Conservation (phyloP, 2,329 filamentous ascomycete genomes). For the Claviceps sp. region DNA sequence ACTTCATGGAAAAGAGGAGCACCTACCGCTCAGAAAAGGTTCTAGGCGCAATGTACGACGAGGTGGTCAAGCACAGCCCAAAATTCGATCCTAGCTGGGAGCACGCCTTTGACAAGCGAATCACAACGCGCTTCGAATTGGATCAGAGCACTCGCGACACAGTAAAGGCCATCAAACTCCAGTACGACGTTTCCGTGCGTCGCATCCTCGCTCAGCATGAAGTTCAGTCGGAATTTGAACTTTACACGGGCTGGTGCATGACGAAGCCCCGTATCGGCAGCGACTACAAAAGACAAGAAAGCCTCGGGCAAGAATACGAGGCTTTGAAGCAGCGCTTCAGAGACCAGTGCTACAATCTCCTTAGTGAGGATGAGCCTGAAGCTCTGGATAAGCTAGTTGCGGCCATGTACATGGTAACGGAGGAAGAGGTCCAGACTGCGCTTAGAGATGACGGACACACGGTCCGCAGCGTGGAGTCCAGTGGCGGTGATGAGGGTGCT, state of each 20-base stretch:
- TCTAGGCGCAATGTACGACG: slow-evolving; percentile 73
- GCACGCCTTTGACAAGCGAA: slow-evolving; percentile 59
- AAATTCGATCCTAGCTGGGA: slow-evolving; percentile 64
- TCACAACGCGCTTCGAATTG: slow-evolving; percentile 50
- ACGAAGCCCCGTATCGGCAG: slow-evolving; percentile 55
- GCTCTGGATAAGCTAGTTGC: slow-evolving; percentile 60
- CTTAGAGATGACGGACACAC: slow-evolving; percentile 22
- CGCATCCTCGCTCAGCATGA: slow-evolving; percentile 77
- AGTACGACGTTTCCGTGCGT: slow-evolving; percentile 66
- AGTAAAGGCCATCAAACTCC: slow-evolving; percentile 53
- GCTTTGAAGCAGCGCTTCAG: slow-evolving; percentile 58
- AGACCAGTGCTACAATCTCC: slow-evolving; percentile 49
- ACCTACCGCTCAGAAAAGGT: slow-evolving; percentile 57
- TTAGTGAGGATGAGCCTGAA: slow-evolving; percentile 44
- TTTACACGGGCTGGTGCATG: slow-evolving; percentile 78
- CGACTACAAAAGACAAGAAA: slow-evolving; percentile 81
- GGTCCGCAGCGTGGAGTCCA: slow-evolving; percentile 16
- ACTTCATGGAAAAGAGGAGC: slow-evolving; percentile 68
- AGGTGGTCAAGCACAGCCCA: slow-evolving; percentile 40
- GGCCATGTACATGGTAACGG: slow-evolving; percentile 79
- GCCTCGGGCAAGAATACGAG: slow-evolving; percentile 55
- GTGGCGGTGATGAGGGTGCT: neutral
- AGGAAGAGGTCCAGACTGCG: slow-evolving; percentile 51
- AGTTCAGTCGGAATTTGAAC: slow-evolving; percentile 78
- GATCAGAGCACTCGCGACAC: slow-evolving; percentile 39